Percentiles rank a stretch among this genome's conserved stretches.
Conservation (phyloP, 2,329 filamentous ascomycete species). For the Podosphaera xanthii region DNA sequence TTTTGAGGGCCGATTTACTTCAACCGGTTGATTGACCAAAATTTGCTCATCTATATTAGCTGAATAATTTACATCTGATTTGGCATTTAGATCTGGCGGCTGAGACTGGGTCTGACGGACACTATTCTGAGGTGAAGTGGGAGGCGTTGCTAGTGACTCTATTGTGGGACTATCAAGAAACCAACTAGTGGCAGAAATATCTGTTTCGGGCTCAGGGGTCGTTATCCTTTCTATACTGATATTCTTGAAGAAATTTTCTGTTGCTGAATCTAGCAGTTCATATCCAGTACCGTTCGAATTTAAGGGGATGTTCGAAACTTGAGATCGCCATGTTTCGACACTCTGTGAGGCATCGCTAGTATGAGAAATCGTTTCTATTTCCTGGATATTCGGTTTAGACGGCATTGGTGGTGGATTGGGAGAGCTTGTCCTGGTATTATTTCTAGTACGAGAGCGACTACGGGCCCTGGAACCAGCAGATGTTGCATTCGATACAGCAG, state of each 20-base stretch:
- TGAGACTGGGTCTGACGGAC: neutral
- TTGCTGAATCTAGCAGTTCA: neutral
- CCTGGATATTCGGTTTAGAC: neutral
- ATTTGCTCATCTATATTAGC: neutral
- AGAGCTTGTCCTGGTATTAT: constrained; percentile 4
- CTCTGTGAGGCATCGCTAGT: neutral
- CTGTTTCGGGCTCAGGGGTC: constrained; percentile 1
- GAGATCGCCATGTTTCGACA: constrained; percentile 8
- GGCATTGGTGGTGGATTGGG: constrained; percentile 7
- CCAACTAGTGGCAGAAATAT: constrained; percentile 3
- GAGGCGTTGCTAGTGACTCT: constrained; percentile 1
- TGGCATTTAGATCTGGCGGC: neutral
- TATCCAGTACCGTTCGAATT: neutral
- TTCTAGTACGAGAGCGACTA: constrained; percentile 4
- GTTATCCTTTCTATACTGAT: neutral
- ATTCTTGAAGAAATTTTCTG: neutral
- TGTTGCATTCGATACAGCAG: constrained; percentile 3
- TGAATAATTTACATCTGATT: neutral
- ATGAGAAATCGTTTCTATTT: neutral
- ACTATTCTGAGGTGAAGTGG: constrained; percentile 1
- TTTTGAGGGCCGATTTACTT: neutral
- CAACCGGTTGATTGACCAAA: neutral
- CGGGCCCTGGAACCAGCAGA: constrained; percentile 4
- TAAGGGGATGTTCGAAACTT: neutral
- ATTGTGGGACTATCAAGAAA: constrained; percentile 1